Base-by-base conservation (phyloP, 805 yeast species). In the Sugiyamaella lignohabitans region DNA sequence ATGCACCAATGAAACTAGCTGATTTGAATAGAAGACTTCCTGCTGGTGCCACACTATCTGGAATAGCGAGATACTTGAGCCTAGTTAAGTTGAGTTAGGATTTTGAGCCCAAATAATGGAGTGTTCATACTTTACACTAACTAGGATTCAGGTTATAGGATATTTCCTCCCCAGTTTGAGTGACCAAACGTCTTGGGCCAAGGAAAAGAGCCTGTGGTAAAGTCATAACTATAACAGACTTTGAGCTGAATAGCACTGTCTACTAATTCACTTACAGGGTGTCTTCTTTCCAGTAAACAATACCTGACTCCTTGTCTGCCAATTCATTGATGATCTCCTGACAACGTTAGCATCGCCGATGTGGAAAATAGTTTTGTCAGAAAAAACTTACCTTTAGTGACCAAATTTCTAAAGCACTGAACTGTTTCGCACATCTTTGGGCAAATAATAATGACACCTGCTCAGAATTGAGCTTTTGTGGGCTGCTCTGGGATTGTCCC, bases 1-100 rank as follows among this genome's bases (percentile, higher is more conserved):
- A 75, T 22, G 65, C 64, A 0, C 78, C 71, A 23, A 82, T 45
- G 3, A 69, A 68, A 24, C 63, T 60, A 14, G 77, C 59, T 3
- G 75, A 60, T 4, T 66, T 61, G 55, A 70, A 71, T 0, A 80
- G 45, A 2, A 72, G 30, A 4, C 64, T 59, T 0, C 66, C 57
- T 1, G 69, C 60, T 2, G 61, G 58, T 0, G 54, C 50, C 10
- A 61, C 53, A 3, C 64, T 59, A 1, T 53, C 59, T 1, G 75
- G 74, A 2, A 76, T 47, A 14, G 60, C 59, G 16, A 76, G 55
- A 37, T 52, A 57, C 11, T 55, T 40, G 40, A 46, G 27, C 17
- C 60, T 57, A 38, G 20, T 5, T 5, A 17, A 11, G 20, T 14
- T 35, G 17, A n/a, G n/a, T 23, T 16, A 19, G 11, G 10, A 35